phyloP scores from a whole-genome alignment of 345 rosid species.

The Hypericum perforatum region DNA sequence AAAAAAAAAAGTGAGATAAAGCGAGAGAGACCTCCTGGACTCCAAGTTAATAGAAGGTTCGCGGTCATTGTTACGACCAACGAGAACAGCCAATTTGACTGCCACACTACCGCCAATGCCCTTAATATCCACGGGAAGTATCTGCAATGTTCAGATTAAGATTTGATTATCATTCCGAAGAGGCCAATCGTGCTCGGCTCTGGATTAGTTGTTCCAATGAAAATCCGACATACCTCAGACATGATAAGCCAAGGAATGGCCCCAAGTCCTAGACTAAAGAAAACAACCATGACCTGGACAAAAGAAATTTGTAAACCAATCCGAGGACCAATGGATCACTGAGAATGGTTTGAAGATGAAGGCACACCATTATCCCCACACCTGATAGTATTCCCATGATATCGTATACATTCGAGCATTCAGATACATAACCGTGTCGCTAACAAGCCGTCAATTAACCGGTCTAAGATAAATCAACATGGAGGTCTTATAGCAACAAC shows the following conservation, averaged over 20 bases:
- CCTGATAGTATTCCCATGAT: constrained; percentile 20
- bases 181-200: neutral
- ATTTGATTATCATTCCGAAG: neutral
- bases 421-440: constrained; percentile 4
- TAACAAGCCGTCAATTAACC: neutral
- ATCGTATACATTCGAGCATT: constrained; percentile 10
- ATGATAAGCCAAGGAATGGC: constrained; percentile 25
- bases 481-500: neutral
- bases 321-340: neutral
- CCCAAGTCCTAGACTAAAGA: constrained; percentile 24
- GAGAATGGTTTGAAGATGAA: neutral
- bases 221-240: constrained; percentile 18
- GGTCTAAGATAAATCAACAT: too few species aligned
- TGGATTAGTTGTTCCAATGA: neutral
- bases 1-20: neutral
- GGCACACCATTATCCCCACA: constrained; percentile 22
- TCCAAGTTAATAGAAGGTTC: constrained; percentile 79
- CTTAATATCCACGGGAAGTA: constrained; percentile 82
- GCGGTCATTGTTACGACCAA: constrained; percentile 83
- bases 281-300: constrained; percentile 14
- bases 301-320: neutral
- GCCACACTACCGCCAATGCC: constrained; percentile 92
- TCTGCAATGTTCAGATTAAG: constrained; percentile 34
- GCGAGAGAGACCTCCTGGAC: constrained; percentile 60
- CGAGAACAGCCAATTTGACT: constrained; percentile 59